These are phyloP conservation scores for Plantago rigida DNA, from an alignment of 305 asterid genomes.

Conservation along the genomic window DNA sequence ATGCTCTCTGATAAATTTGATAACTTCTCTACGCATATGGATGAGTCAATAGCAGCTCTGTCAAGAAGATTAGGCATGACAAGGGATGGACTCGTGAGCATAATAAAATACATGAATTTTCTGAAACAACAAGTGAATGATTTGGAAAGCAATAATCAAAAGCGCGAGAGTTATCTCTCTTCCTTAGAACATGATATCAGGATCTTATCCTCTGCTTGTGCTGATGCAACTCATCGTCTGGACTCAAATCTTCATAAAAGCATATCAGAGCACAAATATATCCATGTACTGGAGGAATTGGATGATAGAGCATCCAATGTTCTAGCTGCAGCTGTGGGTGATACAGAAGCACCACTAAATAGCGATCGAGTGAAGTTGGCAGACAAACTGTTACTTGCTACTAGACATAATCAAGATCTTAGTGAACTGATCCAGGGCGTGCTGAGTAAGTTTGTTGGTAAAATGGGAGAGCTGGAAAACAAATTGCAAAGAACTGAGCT, in stretches of 20 bases:
- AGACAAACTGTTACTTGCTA: constrained; percentile 50
- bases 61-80: constrained; percentile 40
- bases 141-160: constrained; percentile 44
- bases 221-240: constrained; percentile 51
- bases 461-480: constrained; percentile 42
- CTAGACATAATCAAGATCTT: constrained; percentile 45
- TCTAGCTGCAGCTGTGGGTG: constrained; percentile 31
- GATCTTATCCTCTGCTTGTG: constrained; percentile 62
- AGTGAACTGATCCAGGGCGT: constrained; percentile 37
- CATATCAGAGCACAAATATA: constrained; percentile 37
- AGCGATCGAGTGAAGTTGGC: constrained; percentile 42
- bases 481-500: constrained; percentile 46
- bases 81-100: constrained; percentile 35
- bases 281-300: constrained; percentile 32
- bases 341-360: constrained; percentile 32
- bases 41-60: constrained; percentile 42
- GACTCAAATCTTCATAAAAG: constrained; percentile 38
- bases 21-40: constrained; percentile 44
- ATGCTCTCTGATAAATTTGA: constrained; percentile 49
- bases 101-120: constrained; percentile 35
- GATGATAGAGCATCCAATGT: constrained; percentile 32
- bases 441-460: constrained; percentile 33
- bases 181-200: constrained; percentile 47
- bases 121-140: constrained; percentile 49
- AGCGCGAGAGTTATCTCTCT: constrained; percentile 39